phyloP scores from a whole-genome alignment of 495 filamentous ascomycete genomes.

The Aeminium ludgeri region DNA sequence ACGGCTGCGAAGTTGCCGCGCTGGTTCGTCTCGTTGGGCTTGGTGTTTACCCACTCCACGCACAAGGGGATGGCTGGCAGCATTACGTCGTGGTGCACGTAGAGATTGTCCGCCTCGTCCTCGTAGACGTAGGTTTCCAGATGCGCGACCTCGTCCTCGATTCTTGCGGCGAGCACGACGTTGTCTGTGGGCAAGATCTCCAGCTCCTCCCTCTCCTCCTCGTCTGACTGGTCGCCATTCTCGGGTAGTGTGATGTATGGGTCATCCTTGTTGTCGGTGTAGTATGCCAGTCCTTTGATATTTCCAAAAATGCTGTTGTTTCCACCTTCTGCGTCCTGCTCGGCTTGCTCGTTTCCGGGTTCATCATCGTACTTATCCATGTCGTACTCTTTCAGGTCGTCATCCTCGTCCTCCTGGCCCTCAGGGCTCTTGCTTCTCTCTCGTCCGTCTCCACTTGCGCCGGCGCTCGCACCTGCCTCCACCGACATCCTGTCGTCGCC shows the following conservation, averaged over 20 bases:
- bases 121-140: conserved; percentile 97
- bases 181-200: conserved; percentile 90
- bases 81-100: conserved; percentile 99
- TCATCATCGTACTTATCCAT: conserved; percentile 78
- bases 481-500: conserved; percentile 18
- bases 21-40: conserved; percentile 49
- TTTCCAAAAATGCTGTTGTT: conserved; percentile 89
- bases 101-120: conserved; percentile 82
- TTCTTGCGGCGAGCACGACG: conserved; percentile 72
- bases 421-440: background rate
- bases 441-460: background rate
- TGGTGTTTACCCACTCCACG: conserved; percentile 84
- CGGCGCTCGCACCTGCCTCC: conserved; percentile 16
- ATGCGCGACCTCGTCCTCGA: conserved; percentile 93
- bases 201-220: conserved; percentile 84
- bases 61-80: conserved; percentile 89
- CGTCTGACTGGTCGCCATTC: conserved; percentile 45
- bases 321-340: conserved; percentile 40
- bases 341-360: conserved; percentile 51
- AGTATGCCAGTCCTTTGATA: conserved; percentile 78
- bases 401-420: conserved; percentile 41
- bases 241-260: conserved; percentile 85
- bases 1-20: conserved; percentile 72
- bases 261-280: conserved; percentile 81
- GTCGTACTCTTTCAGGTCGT: conserved; percentile 87